Percentiles rank a stretch among this genome's conserved stretches.
These are phyloP conservation scores for Pseudogymnoascus sp. DNA, from an alignment of 2,329 filamentous ascomycete genomes.

Conservation along the genomic window DNA sequence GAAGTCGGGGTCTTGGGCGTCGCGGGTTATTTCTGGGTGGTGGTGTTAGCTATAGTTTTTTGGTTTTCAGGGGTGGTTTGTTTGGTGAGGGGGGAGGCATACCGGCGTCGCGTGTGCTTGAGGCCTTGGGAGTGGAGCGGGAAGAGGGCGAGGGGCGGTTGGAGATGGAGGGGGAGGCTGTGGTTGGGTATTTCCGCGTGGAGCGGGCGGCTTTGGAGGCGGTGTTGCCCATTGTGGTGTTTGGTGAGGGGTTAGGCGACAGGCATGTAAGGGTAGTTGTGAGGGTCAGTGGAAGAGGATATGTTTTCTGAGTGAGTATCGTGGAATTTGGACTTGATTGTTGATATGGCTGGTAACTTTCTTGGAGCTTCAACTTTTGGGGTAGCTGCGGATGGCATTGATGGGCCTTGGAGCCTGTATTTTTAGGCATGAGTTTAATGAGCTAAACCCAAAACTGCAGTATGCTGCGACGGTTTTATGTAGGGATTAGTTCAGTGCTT, in stretches of 20 bases:
- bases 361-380: constrained; percentile 5
- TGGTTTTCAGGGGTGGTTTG: neutral
- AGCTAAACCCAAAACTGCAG: no score
- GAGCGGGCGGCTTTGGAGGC: constrained; percentile 2
- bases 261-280: neutral
- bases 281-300: neutral
- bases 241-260: neutral
- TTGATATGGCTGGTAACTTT: neutral
- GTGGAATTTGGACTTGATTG: neutral
- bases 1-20: constrained; percentile 8
- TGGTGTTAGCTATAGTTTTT: neutral
- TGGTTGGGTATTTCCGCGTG: neutral
- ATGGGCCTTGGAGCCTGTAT: neutral
- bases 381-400: neutral
- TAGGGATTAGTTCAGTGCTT: no score
- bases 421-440: neutral
- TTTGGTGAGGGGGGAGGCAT: neutral
- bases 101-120: neutral
- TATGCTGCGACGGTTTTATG: no score
- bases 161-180: neutral
- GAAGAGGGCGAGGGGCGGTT: neutral
- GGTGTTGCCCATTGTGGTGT: neutral
- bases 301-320: neutral
- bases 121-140: neutral
- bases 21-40: neutral